A percentile compares a stretch with the other conserved stretches of the same genome.
phyloP scores from a whole-genome alignment of 2,329 filamentous ascomycete species.

The Tolypocladium inflatum region DNA sequence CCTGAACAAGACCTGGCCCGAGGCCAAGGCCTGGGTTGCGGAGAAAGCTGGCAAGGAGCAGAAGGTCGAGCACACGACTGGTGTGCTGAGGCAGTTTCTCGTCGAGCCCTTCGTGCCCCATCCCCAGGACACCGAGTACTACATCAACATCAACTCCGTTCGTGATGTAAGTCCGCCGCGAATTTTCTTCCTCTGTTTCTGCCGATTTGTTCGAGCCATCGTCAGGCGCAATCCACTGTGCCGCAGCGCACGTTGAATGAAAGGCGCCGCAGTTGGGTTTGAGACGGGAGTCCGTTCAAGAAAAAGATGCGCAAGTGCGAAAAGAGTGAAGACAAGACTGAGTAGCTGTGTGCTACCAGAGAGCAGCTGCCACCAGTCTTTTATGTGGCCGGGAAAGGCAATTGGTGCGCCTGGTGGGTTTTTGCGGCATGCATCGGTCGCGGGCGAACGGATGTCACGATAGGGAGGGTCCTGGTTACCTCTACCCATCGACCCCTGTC shows the following conservation, averaged over 20 bases:
- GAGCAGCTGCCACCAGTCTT: conserved; percentile 5
- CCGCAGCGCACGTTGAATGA: not conserved
- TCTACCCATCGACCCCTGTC: conserved; percentile 1
- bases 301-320: not conserved
- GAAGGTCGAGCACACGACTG: conserved; percentile 84
- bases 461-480: conserved; percentile 14
- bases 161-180: conserved; percentile 72
- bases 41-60: conserved; percentile 85
- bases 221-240: not conserved
- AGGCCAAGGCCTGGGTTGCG: conserved; percentile 90
- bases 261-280: not conserved
- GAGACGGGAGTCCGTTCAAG: not conserved
- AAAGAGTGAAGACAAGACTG: not conserved
- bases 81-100: conserved; percentile 87
- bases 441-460: conserved; percentile 29
- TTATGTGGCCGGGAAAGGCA: conserved; percentile 4
- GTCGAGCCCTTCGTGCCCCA: conserved; percentile 98
- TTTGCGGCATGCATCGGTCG: conserved; percentile 2
- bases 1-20: conserved; percentile 94
- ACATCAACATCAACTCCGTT: conserved; percentile 99
- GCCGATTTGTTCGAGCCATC: conserved; percentile 2
- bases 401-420: conserved; percentile 1
- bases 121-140: conserved; percentile 92
- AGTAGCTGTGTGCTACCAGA: not conserved
- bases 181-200: conserved; percentile 11